Evolutionary conservation across 495 filamentous ascomycete genomes (phyloP).

Genomic region (Aspergillus biplanus): DNA sequence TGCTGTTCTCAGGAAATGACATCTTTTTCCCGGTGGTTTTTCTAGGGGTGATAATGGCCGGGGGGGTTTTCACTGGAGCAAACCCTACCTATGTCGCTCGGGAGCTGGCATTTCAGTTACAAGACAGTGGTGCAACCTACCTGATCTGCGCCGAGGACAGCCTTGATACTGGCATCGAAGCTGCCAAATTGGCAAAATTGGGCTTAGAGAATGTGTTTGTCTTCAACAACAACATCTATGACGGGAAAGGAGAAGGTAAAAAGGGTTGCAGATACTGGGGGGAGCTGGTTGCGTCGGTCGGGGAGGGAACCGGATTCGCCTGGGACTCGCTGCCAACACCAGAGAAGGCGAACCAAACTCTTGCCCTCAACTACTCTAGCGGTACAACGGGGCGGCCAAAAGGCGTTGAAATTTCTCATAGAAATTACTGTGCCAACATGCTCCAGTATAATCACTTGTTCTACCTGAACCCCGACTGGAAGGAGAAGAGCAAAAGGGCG

Average conservation of each 20-base stretch:
- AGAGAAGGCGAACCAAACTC: slow-evolving; percentile 45
- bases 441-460: slow-evolving; percentile 58
- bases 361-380: slow-evolving; percentile 70
- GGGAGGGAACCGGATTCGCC: slow-evolving; percentile 47
- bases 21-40: slow-evolving; percentile 75
- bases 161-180: slow-evolving; percentile 48
- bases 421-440: slow-evolving; percentile 71
- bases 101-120: slow-evolving; percentile 76
- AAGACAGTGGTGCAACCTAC: slow-evolving; percentile 68
- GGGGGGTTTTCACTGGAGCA: slow-evolving; percentile 78
- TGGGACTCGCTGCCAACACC: slow-evolving; percentile 46
- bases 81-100: slow-evolving; percentile 74
- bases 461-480: slow-evolving; percentile 51
- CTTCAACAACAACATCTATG: slow-evolving; percentile 51
- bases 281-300: slow-evolving; percentile 43
- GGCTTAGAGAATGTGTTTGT: slow-evolving; percentile 47
- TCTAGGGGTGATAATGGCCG: slow-evolving; percentile 74
- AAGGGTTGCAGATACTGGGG: slow-evolving; percentile 55
- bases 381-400: slow-evolving; percentile 87
- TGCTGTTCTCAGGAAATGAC: slow-evolving; percentile 73
- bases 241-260: slow-evolving; percentile 39
- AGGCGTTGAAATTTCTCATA: slow-evolving; percentile 78
- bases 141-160: slow-evolving; percentile 58
- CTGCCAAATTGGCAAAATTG: slow-evolving; percentile 45
- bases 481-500: slow-evolving; percentile 31